phyloP scores from a whole-genome alignment of 257 asterid genomes.

The Coffea eugenioides region DNA sequence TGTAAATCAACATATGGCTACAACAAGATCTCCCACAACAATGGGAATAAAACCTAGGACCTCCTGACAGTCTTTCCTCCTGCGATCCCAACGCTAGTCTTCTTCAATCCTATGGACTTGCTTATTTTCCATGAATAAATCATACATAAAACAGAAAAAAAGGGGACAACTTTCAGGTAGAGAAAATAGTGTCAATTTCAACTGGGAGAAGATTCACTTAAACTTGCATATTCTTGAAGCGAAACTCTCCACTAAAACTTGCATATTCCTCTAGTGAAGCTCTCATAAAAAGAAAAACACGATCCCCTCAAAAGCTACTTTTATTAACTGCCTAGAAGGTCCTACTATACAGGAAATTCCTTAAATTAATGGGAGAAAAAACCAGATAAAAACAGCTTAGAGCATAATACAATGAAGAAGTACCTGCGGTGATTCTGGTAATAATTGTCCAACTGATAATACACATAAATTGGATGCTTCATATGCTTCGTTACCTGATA shows the following conservation, averaged over 20 bases:
- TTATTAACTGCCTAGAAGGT: background rate
- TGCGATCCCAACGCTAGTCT: background rate
- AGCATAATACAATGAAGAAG: background rate
- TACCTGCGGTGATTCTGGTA: conserved; percentile 79
- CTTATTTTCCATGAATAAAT: background rate
- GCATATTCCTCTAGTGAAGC: background rate
- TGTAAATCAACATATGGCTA: background rate
- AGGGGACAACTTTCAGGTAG: background rate
- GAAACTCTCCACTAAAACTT: background rate
- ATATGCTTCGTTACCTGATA: conserved; percentile 45
- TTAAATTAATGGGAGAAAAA: background rate
- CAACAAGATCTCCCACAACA: background rate
- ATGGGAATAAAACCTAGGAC: background rate
- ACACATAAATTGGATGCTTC: conserved; percentile 55
- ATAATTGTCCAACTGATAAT: conserved; percentile 62
- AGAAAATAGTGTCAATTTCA: background rate
- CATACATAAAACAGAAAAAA: background rate
- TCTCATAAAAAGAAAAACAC: background rate
- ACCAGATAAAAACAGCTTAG: background rate
- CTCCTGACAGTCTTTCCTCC: background rate
- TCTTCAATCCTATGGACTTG: background rate
- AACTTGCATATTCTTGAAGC: background rate
- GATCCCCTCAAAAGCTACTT: background rate
- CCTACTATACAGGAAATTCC: background rate
- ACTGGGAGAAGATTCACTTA: background rate